Percentiles rank a stretch among this genome's conserved stretches.
These are phyloP conservation scores for Haplosporangium sp. DNA, from an alignment of 371 early-diverging fungal species.

Conservation along the genomic window DNA sequence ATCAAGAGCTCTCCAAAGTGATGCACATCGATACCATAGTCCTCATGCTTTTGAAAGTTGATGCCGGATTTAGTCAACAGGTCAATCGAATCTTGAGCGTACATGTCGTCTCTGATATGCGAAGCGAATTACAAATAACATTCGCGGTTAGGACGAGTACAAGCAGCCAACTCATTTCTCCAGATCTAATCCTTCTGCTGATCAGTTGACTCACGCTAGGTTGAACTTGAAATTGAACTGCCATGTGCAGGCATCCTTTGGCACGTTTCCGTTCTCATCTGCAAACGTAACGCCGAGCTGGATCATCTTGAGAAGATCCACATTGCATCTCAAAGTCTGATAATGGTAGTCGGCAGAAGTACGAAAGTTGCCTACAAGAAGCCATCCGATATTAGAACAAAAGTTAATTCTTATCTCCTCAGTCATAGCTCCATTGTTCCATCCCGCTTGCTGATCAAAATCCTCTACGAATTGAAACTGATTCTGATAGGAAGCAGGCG, in stretches of 20 bases:
- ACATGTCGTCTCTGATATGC: slow-evolving; percentile 93
- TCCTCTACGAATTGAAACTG: not conserved
- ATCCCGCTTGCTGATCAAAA: no score
- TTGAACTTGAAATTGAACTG: slow-evolving; percentile 99
- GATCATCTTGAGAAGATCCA: slow-evolving; percentile 98
- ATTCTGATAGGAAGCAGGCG: not conserved
- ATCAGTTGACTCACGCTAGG: slow-evolving; percentile 66
- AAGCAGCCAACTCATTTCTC: not conserved
- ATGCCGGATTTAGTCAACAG: slow-evolving; percentile 97
- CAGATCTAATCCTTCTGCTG: not conserved
- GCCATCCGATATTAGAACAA: not conserved
- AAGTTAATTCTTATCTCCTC: not conserved
- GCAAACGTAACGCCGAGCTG: slow-evolving; percentile 99
- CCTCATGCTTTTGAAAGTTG: slow-evolving; percentile 97
- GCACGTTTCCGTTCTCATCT: slow-evolving; percentile 93
- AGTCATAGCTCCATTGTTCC: not conserved
- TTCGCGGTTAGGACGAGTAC: not conserved
- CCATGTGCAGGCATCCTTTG: slow-evolving; percentile 95
- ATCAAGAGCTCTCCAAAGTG: slow-evolving; percentile 98
- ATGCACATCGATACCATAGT: slow-evolving; percentile 97
- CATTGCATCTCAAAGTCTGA: slow-evolving; percentile 98
- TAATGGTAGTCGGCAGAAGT: slow-evolving; percentile 98
- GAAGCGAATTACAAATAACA: not conserved
- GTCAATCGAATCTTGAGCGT: slow-evolving; percentile 99
- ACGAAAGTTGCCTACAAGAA: slow-evolving; percentile 82